Evolutionary conservation across 441 rosid genomes (phyloP).

Genomic region (Francoa sonchifolia): DNA sequence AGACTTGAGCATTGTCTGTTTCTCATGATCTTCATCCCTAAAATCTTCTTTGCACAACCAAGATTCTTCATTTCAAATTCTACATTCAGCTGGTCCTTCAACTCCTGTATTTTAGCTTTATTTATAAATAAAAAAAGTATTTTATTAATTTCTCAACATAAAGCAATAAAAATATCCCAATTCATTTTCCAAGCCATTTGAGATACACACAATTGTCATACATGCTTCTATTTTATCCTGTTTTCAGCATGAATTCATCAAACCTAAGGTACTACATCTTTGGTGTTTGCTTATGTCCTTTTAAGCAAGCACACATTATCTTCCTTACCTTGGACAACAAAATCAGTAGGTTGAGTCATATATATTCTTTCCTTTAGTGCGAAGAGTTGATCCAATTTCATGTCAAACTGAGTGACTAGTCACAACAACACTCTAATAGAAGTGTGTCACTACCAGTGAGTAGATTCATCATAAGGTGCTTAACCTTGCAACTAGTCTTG

Average conservation of each 20-base stretch:
- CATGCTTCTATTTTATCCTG: neutral
- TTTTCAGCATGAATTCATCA: neutral
- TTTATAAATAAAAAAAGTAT: neutral
- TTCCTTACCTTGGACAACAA: neutral
- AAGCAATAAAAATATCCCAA: neutral
- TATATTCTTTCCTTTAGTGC: too few species aligned
- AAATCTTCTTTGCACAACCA: neutral
- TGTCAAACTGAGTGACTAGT: neutral
- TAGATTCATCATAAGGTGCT: neutral
- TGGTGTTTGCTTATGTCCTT: neutral
- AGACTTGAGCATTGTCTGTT: neutral
- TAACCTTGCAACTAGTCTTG: neutral
- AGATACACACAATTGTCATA: neutral
- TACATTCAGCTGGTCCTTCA: neutral
- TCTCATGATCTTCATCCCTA: neutral
- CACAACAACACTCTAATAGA: neutral
- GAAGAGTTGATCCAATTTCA: neutral
- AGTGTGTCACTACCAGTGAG: neutral
- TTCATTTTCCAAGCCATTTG: neutral
- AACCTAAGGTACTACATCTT: neutral
- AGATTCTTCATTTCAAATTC: constrained; percentile 4
- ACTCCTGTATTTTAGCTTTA: neutral
- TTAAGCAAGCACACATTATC: neutral
- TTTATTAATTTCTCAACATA: constrained; percentile 7
- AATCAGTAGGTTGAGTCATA: too few species aligned